A percentile compares a stretch with the other conserved stretches of the same genome.
phyloP scores from a whole-genome alignment of 495 filamentous ascomycete genomes.

The Tuber borchii region DNA sequence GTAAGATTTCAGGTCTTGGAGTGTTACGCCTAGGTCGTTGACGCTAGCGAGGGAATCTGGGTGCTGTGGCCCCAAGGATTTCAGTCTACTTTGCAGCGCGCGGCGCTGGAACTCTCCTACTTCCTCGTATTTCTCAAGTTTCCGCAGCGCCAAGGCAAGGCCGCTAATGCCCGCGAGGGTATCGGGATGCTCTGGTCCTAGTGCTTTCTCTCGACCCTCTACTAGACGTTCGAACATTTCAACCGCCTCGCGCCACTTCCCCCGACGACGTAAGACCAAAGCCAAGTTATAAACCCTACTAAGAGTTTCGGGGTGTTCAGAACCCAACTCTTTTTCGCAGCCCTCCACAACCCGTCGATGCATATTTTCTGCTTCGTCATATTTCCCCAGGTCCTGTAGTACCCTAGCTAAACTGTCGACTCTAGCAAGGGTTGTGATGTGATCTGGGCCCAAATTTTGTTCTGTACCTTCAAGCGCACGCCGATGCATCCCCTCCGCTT shows the following conservation, averaged over 20 bases:
- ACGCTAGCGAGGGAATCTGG: conserved; percentile 28
- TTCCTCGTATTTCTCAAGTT: not conserved
- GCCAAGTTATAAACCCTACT: conserved; percentile 39
- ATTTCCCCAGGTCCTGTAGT: conserved; percentile 39
- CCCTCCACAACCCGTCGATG: conserved; percentile 32
- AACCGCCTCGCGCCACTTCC: conserved; percentile 44
- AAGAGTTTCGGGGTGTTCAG: conserved; percentile 41
- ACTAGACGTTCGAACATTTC: conserved; percentile 31
- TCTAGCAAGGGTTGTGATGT: conserved; percentile 40
- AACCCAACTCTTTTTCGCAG: conserved; percentile 37
- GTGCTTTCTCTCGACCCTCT: conserved; percentile 32
- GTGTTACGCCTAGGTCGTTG: conserved; percentile 7
- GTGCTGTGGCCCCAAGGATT: conserved; percentile 37
- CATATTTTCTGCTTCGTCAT: conserved; percentile 43
- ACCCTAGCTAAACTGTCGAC: conserved; percentile 38
- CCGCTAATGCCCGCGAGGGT: not conserved
- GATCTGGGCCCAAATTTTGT: conserved; percentile 38
- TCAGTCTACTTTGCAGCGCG: conserved; percentile 37
- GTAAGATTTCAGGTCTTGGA: not conserved
- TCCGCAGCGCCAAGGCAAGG: not conserved
- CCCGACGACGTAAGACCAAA: conserved; percentile 33
- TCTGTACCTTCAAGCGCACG: conserved; percentile 30
- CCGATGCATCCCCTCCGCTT: conserved; percentile 41
- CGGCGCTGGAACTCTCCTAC: conserved; percentile 30
- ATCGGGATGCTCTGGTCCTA: conserved; percentile 39